A percentile compares a stretch with the other conserved stretches of the same genome.
phyloP scores from a whole-genome alignment of 106 monocot species.

The Allium sativum region DNA sequence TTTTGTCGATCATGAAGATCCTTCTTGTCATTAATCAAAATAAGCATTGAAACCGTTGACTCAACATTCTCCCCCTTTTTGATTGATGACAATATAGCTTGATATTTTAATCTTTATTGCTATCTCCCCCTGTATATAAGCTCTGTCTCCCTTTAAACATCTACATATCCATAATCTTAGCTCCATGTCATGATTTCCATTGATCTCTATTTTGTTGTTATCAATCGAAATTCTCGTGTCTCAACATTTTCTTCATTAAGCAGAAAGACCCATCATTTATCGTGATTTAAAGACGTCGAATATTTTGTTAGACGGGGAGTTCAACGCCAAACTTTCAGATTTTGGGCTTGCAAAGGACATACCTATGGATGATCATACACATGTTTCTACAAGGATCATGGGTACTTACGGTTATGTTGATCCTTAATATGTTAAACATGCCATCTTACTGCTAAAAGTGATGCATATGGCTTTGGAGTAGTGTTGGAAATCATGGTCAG shows the following conservation, averaged over 20 bases:
- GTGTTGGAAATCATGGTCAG: slow-evolving; percentile 67
- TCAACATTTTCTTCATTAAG: slow-evolving; percentile 16
- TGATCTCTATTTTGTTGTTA: too few relatives aligned
- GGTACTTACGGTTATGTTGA: slow-evolving; percentile 1
- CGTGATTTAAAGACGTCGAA: slow-evolving; percentile 37
- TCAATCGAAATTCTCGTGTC: too few relatives aligned
- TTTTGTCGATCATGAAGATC: too few relatives aligned
- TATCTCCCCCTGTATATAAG: too few relatives aligned
- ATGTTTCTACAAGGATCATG: slow-evolving; percentile 2
- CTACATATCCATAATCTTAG: too few relatives aligned
- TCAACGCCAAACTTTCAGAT: background rate
- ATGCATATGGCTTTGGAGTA: slow-evolving; percentile 62
- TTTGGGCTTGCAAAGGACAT: slow-evolving; percentile 2
- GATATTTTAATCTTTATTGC: too few relatives aligned
- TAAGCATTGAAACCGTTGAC: too few relatives aligned
- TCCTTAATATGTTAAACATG: slow-evolving; percentile 17
- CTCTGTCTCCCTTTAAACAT: too few relatives aligned
- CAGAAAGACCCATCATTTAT: slow-evolving; percentile 13
- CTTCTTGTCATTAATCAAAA: too few relatives aligned
- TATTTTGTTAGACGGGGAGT: slow-evolving; percentile 15
- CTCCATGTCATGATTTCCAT: too few relatives aligned
- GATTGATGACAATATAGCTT: too few relatives aligned
- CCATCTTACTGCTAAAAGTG: slow-evolving; percentile 61
- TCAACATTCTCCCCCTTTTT: too few relatives aligned
- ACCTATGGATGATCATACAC: background rate